Evolutionary conservation across 2,329 filamentous ascomycete genomes (phyloP).

Genomic region (Monosporascus sp.): DNA sequence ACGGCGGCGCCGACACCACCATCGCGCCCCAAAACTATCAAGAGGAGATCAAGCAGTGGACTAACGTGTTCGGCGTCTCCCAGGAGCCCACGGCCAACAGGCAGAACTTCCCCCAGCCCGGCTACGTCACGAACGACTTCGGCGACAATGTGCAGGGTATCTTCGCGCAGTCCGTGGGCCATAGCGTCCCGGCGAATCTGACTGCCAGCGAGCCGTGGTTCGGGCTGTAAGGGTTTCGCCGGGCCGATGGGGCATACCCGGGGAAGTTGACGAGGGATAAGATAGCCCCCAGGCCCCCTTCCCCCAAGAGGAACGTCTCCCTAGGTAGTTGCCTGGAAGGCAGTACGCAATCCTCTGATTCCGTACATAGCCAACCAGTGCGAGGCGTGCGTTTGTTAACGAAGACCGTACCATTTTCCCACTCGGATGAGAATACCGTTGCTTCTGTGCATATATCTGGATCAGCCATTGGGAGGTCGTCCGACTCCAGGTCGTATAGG

Average conservation of each 20-base stretch:
- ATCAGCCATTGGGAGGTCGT: too few relatives aligned
- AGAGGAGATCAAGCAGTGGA: slow-evolving; percentile 54
- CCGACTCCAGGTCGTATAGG: too few relatives aligned
- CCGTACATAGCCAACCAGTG: too few relatives aligned
- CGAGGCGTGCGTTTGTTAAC: too few relatives aligned
- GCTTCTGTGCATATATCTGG: too few relatives aligned
- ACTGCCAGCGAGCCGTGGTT: slow-evolving; percentile 29
- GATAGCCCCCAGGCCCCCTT: too few relatives aligned
- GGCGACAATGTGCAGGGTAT: slow-evolving; percentile 32
- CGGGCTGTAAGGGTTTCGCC: slow-evolving; percentile 16
- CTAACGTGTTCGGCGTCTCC: slow-evolving; percentile 40
- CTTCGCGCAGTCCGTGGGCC: slow-evolving; percentile 27
- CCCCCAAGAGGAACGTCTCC: too few relatives aligned
- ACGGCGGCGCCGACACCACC: slow-evolving; percentile 46
- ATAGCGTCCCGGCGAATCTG: slow-evolving; percentile 27
- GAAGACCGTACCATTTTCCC: too few relatives aligned
- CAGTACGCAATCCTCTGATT: too few relatives aligned
- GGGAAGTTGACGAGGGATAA: too few relatives aligned
- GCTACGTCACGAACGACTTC: slow-evolving; percentile 35
- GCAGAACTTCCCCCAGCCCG: slow-evolving; percentile 29
- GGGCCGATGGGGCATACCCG: background rate
- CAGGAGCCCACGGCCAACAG: slow-evolving; percentile 24
- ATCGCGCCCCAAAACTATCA: slow-evolving; percentile 50
- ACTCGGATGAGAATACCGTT: too few relatives aligned
- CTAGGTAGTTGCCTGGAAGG: too few relatives aligned